Evolutionary conservation across 371 early-diverging fungal species (phyloP), one percentile per base, ranked within the genome.

Genomic region (Mucor sp.): DNA sequence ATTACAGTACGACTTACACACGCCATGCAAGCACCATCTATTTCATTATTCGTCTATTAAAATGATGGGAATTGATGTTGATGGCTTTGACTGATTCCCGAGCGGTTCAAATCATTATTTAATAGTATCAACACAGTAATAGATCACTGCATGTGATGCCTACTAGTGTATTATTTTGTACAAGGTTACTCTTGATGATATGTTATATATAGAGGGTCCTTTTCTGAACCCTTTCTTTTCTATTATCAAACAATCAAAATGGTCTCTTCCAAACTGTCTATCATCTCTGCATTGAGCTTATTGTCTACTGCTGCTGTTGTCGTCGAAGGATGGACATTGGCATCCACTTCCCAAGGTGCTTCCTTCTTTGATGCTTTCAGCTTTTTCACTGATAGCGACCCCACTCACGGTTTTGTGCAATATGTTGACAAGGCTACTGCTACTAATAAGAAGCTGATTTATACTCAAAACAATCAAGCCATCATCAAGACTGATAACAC

Each of bases 351-450:
- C 30, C 30, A 47, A 41, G 75, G 75, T 0, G 6, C 25, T 0
- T 56, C 57, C 11, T 77, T 80, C 19, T 77, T 80, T 53, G 72
- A 83, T 60, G 63, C 64, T 12, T 85, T 83, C 30, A 50, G 27
- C 19, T 84, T 76, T 56, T 81, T 76, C 48, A 70, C 67, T 14
- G 74, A 27, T 23, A 32, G 71, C 5, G 85, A 85, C 30, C 84
- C 84, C n/a, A 80, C 82, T 17, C 71, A 84, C 41, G 84, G 85
- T 3, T 64, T 70, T 47, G 85, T 85, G 6, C 28, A 80, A 23
- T 85, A 85, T 28, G 71, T 82, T 4, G 65, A 75, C 44, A 39
- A 68, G n/a, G 19, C 48, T 1, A 70, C 61, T 4, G 85, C 84
- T 7, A 44, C 58, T 14, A 17, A 55, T 14, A 25, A 27, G 28